Evolutionary conservation across 805 yeast genomes (phyloP).

Genomic region (Tetrapisispora phaffii): DNA sequence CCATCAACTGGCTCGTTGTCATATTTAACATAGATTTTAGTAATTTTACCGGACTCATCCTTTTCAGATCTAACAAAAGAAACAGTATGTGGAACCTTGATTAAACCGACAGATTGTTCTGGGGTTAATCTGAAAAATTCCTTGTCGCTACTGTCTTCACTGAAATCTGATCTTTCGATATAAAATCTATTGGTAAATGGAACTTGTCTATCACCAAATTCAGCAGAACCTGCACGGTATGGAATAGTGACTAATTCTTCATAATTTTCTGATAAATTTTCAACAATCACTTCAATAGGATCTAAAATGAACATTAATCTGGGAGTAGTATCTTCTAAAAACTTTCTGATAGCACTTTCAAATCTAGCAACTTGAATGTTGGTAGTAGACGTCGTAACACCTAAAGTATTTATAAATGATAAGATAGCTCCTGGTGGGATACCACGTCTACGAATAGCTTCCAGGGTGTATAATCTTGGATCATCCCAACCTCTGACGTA

Average conservation of each 20-base stretch:
- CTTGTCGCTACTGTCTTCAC: constrained; percentile 44
- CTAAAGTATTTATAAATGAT: constrained; percentile 85
- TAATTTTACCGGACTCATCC: constrained; percentile 47
- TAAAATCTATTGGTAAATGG: constrained; percentile 69
- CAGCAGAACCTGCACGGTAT: constrained; percentile 77
- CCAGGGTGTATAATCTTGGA: constrained; percentile 85
- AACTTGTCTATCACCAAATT: constrained; percentile 64
- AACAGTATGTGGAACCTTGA: constrained; percentile 81
- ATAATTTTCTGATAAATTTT: constrained; percentile 67
- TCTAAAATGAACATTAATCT: constrained; percentile 87
- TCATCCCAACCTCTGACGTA: constrained; percentile 96
- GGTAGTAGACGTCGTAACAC: constrained; percentile 90
- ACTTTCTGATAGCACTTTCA: constrained; percentile 80
- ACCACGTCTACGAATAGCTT: constrained; percentile 92
- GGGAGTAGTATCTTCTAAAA: constrained; percentile 84
- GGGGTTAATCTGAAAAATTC: constrained; percentile 93
- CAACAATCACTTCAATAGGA: constrained; percentile 76
- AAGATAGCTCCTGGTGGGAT: constrained; percentile 97
- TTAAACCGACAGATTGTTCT: constrained; percentile 86
- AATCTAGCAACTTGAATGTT: constrained; percentile 85
- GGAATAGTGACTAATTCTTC: constrained; percentile 69
- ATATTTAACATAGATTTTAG: constrained; percentile 68
- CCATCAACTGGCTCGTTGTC: constrained; percentile 45
- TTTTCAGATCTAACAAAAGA: constrained; percentile 59
- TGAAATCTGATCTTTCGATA: constrained; percentile 84